These are phyloP conservation scores for Chlorencoelia australis DNA, from an alignment of 2,329 filamentous ascomycete species.

Conservation along the genomic window DNA sequence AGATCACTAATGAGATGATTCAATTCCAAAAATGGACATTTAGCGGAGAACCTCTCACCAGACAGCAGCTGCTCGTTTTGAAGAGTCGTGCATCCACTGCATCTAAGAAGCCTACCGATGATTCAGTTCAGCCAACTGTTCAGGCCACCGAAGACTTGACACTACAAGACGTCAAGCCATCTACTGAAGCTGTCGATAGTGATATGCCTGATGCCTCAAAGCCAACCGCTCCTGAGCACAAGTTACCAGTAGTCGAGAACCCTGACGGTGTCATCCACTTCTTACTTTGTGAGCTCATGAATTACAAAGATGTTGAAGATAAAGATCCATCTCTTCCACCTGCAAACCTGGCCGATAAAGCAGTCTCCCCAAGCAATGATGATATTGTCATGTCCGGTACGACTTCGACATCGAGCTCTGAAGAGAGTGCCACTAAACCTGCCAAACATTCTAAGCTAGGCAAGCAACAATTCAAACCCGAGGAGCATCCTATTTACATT, in stretches of 20 bases:
- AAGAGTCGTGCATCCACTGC: conserved; percentile 16
- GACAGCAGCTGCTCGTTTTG: conserved; percentile 34
- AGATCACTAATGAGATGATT: conserved; percentile 76
- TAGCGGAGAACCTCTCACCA: conserved; percentile 28
- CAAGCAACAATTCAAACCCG: conserved; percentile 75
- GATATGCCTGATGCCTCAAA: conserved; percentile 58
- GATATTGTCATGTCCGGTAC: conserved; percentile 21
- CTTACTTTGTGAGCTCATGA: conserved; percentile 80
- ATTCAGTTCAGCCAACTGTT: conserved; percentile 24
- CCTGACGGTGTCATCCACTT: conserved; percentile 95
- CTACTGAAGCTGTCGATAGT: conserved; percentile 49
- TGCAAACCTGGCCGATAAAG: conserved; percentile 10
- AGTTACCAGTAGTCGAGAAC: conserved; percentile 78
- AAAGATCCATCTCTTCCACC: conserved; percentile 45
- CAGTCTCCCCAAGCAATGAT: conserved; percentile 10
- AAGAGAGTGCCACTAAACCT: conserved; percentile 26
- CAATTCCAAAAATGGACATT: conserved; percentile 55
- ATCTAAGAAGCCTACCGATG: conserved; percentile 16
- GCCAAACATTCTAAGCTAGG: conserved; percentile 33
- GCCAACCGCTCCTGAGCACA: conserved; percentile 49
- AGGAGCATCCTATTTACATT: conserved; percentile 91
- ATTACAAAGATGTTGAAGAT: conserved; percentile 87
- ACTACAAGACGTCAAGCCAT: conserved; percentile 43
- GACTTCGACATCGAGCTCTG: conserved; percentile 18
- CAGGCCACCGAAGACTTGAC: conserved; percentile 28